phyloP scores from a whole-genome alignment of 225 moss, liverwort and hornwort species.

The Straminergon stramineum region DNA sequence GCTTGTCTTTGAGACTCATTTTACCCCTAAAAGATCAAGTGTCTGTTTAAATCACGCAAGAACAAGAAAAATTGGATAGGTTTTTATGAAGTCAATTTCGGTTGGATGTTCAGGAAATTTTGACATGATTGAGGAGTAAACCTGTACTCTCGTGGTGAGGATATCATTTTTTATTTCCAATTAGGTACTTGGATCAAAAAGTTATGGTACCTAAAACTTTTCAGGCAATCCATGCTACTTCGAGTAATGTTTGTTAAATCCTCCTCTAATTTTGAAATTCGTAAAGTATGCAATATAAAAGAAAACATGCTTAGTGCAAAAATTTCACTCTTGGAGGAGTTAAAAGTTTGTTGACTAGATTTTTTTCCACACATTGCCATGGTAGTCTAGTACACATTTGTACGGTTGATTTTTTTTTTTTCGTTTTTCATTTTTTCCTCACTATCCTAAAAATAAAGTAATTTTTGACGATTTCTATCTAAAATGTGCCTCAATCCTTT shows the following conservation, averaged over 20 bases:
- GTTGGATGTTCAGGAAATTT: neutral
- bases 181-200: accelerated
- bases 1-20: neutral
- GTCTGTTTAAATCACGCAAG: neutral
- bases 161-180: accelerated
- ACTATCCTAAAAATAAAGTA: neutral
- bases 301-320: neutral
- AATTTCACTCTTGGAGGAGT: neutral
- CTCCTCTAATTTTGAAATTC: neutral
- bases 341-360: too few species aligned
- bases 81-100: neutral
- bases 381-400: too few species aligned
- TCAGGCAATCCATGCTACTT: accelerated
- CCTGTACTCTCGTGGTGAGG: accelerated
- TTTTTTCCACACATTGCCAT: too few species aligned
- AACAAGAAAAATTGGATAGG: neutral
- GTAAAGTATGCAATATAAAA: neutral
- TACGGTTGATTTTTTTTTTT: too few species aligned
- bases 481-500: neutral
- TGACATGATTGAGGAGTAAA: neutral
- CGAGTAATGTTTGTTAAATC: accelerated
- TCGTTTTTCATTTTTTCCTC: too few species aligned
- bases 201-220: accelerated
- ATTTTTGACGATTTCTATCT: neutral
- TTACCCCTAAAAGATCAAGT: neutral